Evolutionary conservation across 2,329 filamentous ascomycete genomes (phyloP), one percentile per base, ranked within the genome.

Genomic region (Dendrostoma leiphaemia): DNA sequence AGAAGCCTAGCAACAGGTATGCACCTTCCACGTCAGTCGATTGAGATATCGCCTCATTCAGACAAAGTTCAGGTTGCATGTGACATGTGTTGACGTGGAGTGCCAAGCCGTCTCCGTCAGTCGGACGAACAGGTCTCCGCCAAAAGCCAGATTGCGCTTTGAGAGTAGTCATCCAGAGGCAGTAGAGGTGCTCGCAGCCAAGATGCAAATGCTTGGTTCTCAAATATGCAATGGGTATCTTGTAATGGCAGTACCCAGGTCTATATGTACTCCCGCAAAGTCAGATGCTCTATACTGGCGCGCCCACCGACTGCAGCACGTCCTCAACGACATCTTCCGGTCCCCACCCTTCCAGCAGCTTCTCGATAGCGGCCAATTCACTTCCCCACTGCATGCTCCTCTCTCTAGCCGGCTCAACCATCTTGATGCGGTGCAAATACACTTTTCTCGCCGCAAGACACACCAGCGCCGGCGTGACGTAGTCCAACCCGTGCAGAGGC

Each of bases 381-480:
- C 93, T 97, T 0, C 94, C 94, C 85, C 95, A 99, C 68, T 96
- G 90, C 75, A 96, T 81, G 67, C 91, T 97, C 45, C 91, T 80
- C 73, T 97, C 94, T 54, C 85, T 83, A 58, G 84, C 80, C 1
- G 90, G 80, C 1, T 73, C 71, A 0, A 88, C 83, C 52, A 97
- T 80, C 13, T 82, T 71, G 29, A 99, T 84, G 8, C 91, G 86
- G 72, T 99, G 94, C 17, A 88, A 79, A 66, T 96, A 99, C 23
- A 96, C 82, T 73, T 97, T 97, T 57, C 84, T 84, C 2, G 88
- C 86, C 5, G 94, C 94, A 43, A 99, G 77, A 7, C 80, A 84
- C 19, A 97, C 86, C 24, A 97, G 80, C 1, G 90, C 89, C 0
- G 94, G 93, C 0, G 92, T 91, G 5, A 90, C 85, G 67, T 87